phyloP scores from a whole-genome alignment of 1,284 basidiomycete species.

The Megacollybia platyphylla region DNA sequence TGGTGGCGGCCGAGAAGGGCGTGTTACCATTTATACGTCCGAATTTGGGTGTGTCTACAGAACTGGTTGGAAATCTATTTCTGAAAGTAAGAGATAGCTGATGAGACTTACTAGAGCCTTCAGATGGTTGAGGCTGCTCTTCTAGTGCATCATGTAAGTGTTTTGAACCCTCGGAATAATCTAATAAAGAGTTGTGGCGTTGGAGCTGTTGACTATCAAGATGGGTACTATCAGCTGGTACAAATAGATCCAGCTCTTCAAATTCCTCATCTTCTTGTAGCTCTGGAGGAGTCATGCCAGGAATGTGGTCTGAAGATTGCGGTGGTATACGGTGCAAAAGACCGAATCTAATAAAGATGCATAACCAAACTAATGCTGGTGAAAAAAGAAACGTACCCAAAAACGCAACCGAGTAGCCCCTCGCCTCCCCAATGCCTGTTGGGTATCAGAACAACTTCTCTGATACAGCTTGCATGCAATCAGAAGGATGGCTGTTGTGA shows the following conservation, averaged over 20 bases:
- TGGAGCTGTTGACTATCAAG: too few species aligned
- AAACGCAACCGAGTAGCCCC: conserved; percentile 86
- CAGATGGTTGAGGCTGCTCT: too few species aligned
- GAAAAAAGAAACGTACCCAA: conserved; percentile 50
- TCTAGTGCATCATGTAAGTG: too few species aligned
- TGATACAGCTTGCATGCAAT: conserved; percentile 50
- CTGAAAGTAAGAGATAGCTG: too few species aligned
- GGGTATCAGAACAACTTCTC: conserved; percentile 86
- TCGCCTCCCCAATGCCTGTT: conserved; percentile 95
- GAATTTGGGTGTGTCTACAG: too few species aligned
- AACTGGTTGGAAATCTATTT: too few species aligned
- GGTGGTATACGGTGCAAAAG: conserved; percentile 85
- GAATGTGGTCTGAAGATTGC: conserved; percentile 37
- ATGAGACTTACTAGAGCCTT: too few species aligned
- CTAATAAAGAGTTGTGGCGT: too few species aligned
- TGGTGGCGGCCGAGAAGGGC: too few species aligned
- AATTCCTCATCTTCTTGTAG: conserved; percentile 15
- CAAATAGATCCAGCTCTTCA: conserved; percentile 51
- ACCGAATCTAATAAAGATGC: conserved; percentile 41
- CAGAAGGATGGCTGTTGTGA: conserved; percentile 1
- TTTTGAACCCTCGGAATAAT: too few species aligned
- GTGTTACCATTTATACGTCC: too few species aligned
- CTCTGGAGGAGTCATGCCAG: conserved; percentile 41
- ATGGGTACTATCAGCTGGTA: conserved; percentile 43
- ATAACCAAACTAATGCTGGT: conserved; percentile 4